Percentiles rank a stretch among this genome's conserved stretches.
These are phyloP conservation scores for Mortierella sp. DNA, from an alignment of 371 early-diverging fungal genomes.

Conservation along the genomic window DNA sequence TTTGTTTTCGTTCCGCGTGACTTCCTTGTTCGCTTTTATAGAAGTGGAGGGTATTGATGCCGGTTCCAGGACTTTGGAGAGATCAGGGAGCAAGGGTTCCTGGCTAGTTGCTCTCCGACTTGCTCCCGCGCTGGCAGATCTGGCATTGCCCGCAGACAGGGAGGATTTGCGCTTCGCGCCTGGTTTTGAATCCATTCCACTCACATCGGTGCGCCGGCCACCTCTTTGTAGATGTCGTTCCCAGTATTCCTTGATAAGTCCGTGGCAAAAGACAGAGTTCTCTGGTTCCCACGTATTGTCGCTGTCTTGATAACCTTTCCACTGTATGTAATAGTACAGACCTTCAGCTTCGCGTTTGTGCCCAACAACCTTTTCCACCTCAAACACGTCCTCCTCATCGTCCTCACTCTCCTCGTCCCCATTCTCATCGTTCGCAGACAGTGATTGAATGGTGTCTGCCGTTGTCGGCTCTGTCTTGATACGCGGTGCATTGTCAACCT, in stretches of 20 bases:
- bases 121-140: neutral
- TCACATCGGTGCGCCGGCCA: constrained; percentile 12
- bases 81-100: constrained; percentile 11
- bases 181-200: constrained; percentile 11
- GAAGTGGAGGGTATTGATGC: neutral
- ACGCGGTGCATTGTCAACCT: neutral
- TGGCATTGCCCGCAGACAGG: neutral
- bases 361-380: constrained; percentile 46
- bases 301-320: constrained; percentile 28
- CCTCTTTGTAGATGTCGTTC: constrained; percentile 14
- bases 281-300: constrained; percentile 35
- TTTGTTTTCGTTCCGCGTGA: neutral
- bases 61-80: constrained; percentile 1
- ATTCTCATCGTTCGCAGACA: neutral
- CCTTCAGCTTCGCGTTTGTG: constrained; percentile 5
- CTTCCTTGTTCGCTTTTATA: neutral
- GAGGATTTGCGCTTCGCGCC: neutral
- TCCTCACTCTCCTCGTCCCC: constrained; percentile 7
- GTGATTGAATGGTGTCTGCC: neutral
- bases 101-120: neutral
- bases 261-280: constrained; percentile 15
- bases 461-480: neutral
- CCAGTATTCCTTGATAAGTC: constrained; percentile 37
- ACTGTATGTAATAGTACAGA: constrained; percentile 26
- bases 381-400: constrained; percentile 22